A percentile compares a stretch with the other conserved stretches of the same genome.
Conservation (phyloP, 1,284 basidiomycete genomes). For the Spongiforma sp. region DNA sequence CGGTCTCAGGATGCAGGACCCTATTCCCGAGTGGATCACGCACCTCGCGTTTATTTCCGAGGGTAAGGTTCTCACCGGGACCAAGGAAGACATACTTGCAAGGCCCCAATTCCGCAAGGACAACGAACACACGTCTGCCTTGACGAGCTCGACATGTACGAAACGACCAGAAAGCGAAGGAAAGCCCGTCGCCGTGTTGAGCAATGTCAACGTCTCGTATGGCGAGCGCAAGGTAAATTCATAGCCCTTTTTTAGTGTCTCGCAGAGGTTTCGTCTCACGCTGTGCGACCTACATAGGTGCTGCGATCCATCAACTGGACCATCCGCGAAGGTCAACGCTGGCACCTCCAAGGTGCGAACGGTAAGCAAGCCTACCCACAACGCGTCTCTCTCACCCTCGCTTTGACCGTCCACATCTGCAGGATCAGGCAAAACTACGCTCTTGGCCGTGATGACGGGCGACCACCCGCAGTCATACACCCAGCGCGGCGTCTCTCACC, state of each 20-base stretch:
- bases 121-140: background rate
- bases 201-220: conserved; percentile 77
- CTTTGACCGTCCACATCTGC: conserved; percentile 1
- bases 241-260: too few species aligned
- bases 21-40: conserved; percentile 83
- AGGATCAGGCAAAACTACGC: conserved; percentile 96
- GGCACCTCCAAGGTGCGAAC: conserved; percentile 89
- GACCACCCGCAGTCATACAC: conserved; percentile 95
- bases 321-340: conserved; percentile 79
- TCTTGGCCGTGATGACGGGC: conserved; percentile 91
- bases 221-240: conserved; percentile 62
- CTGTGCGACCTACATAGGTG: conserved; percentile 49
- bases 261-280: conserved; percentile 7
- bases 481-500: conserved; percentile 62
- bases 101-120: conserved; percentile 16
- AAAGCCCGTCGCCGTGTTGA: conserved; percentile 49
- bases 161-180: conserved; percentile 15
- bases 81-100: conserved; percentile 45
- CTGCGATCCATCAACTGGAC: conserved; percentile 82
- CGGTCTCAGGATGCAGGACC: conserved; percentile 81
- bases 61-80: conserved; percentile 52
- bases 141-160: background rate
- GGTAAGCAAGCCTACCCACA: conserved; percentile 48
- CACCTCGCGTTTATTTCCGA: conserved; percentile 70
- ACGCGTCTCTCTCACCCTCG: background rate